These are phyloP conservation scores for Amylostereum areolatum DNA, from an alignment of 1,284 basidiomycete species.

Conservation along the genomic window DNA sequence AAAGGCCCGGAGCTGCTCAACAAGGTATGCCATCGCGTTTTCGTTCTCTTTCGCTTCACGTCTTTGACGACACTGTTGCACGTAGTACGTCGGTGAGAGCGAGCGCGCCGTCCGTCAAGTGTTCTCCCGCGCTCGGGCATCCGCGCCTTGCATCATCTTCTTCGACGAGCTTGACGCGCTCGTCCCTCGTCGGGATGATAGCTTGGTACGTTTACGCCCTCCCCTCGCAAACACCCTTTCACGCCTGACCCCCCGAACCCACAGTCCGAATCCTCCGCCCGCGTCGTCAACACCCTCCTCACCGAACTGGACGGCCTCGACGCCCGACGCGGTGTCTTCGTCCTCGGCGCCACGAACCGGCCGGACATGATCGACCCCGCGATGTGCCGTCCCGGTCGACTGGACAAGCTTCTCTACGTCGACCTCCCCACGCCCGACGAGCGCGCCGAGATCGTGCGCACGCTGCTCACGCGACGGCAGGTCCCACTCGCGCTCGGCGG, in stretches of 20 bases:
- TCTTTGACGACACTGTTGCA: neutral
- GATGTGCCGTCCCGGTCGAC: constrained; percentile 93
- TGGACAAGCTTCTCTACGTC: constrained; percentile 96
- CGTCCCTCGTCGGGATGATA: constrained; percentile 91
- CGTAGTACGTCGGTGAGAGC: constrained; percentile 94
- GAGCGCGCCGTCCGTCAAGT: constrained; percentile 94
- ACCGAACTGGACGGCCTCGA: constrained; percentile 96
- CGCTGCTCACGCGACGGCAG: constrained; percentile 49
- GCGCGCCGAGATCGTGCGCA: constrained; percentile 81
- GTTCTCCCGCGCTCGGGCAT: constrained; percentile 83
- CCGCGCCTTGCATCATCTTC: constrained; percentile 87
- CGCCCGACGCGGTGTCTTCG: constrained; percentile 85
- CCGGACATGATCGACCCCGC: constrained; percentile 99
- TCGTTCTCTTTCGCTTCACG: neutral
- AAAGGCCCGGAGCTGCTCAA: constrained; percentile 96
- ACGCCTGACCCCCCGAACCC: neutral
- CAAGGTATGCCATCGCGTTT: constrained; percentile 56
- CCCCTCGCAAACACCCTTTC: constrained; percentile 6
- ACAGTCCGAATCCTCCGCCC: constrained; percentile 90
- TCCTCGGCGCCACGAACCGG: constrained; percentile 96
- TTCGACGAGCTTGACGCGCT: constrained; percentile 97
- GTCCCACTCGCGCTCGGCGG: constrained; percentile 57
- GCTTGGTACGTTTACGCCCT: constrained; percentile 51
- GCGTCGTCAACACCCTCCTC: constrained; percentile 96
- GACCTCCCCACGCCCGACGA: constrained; percentile 80